Base-by-base conservation (phyloP, 805 yeast genomes). In the Saccharomycopsis vini region DNA sequence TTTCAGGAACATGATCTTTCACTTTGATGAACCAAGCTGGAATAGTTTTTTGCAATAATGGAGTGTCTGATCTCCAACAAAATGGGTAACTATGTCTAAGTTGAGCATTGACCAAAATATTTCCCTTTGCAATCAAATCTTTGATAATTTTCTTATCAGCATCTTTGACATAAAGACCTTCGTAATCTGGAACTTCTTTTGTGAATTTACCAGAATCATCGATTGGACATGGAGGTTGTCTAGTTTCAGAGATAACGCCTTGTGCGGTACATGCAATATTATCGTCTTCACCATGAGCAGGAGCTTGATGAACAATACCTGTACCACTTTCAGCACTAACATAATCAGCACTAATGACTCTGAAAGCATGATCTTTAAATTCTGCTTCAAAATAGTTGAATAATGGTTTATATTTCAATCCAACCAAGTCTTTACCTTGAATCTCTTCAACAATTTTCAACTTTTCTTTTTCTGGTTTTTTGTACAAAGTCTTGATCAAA, bases 1-100 rank as follows among this genome's bases (percentile, higher is more conserved):
- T 86, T 58, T 86, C 77, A 41, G 97, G 97, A 55, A 90, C 76
- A 60, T 85, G 75, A 44, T 86, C 89, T 54, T 75, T 78, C 45
- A 92, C 83, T 61, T 95, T 81, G 48, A 92, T 92, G 58, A 92
- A 92, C 99, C 99, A 92, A 28, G 97, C 90, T 41, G 99, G 98
- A 53, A 92, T 97, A 31, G 96, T 81, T 69, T 95, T 80, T 72
- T 92, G 92, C 54, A 92, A 65, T 62, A 92, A 77, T 43, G 99
- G 99, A 24, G 99, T 92, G 62, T 92, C 98, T 3, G 97, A 90
- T 76, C 99, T 83, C 99, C 99, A 92, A 71, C 99, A 92, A 82
- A 92, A 92, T 57, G 99, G 98, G 66, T 92, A 92, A 64, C 95
- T 82, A 73, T 92, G 99, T 68, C 80, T 79, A 54, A 89, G 73